Evolutionary conservation across 768 basidiomycete species (phyloP), one percentile per base, ranked within the genome.

Genomic region (Pholiota microspora): DNA sequence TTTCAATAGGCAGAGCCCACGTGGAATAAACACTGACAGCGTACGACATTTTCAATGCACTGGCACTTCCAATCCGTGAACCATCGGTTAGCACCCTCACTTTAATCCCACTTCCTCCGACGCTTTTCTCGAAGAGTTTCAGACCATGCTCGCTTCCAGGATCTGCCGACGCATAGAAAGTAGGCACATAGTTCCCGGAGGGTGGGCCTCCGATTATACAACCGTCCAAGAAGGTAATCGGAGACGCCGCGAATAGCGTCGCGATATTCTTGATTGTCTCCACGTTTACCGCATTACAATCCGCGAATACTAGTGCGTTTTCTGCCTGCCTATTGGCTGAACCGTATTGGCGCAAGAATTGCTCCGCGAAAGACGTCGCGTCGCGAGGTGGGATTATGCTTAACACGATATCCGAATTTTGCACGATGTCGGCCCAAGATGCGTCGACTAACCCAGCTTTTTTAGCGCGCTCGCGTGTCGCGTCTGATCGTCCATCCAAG

Each of bases 11-110:
- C 24, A 35, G 45, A 51, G 9, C 12, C 34, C 42, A 29, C 32
- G 32, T 29, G 27, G 9, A 48, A 29, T 8, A 48, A 48, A 45
- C n/a, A 68, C 77, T 62, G 50, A 84, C 83, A 46, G 79, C 80
- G 66, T 85, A 83, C 16, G 81, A 80, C 83, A 84, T 83, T 67
- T 85, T 85, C 55, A 85, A 63, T 4, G 81, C 82, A 56, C 83
- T 85, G 1, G 82, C 84, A 58, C 79, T 81, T 4, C 84, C 82
- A 21, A 82, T 69, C 2, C 76, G 76, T 0, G 71, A 71, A 25
- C 75, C 78, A 50, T 79, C 80, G 38, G 64, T 72, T 59, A 85
- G 60, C 2, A 71, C 64, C 13, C 73, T 75, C 8, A 80, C 67
- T 60, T 75, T 78, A 18, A 82, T 60, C 3, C 82, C 82, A 25